Percentiles rank a stretch among this genome's conserved stretches.
Conservation (phyloP, 2,329 filamentous ascomycete genomes). For the Cytospora piceae region DNA sequence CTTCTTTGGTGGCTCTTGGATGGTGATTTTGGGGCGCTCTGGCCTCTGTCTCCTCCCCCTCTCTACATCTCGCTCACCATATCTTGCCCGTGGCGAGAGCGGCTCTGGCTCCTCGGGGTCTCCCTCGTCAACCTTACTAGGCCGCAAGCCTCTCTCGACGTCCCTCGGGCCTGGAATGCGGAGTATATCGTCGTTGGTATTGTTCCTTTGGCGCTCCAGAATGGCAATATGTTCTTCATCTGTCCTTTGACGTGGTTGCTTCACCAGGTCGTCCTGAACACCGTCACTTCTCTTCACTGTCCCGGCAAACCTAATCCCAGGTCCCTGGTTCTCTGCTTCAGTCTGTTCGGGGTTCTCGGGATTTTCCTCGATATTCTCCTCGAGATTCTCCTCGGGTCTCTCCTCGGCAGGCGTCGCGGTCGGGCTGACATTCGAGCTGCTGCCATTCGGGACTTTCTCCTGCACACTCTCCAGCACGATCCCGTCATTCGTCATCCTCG, state of each 20-base stretch:
- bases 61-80: constrained; percentile 26
- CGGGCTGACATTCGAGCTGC: constrained; percentile 24
- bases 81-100: not conserved
- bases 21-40: constrained; percentile 55
- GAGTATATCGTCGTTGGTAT: constrained; percentile 71
- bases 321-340: constrained; percentile 36
- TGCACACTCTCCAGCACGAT: constrained; percentile 50
- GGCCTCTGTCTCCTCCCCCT: constrained; percentile 30
- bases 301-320: constrained; percentile 70
- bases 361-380: constrained; percentile 4
- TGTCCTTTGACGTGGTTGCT: constrained; percentile 56
- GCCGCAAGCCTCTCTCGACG: constrained; percentile 79
- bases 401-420: constrained; percentile 24
- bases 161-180: constrained; percentile 92
- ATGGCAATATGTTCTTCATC: constrained; percentile 87
- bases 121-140: constrained; percentile 53
- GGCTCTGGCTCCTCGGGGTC: constrained; percentile 40
- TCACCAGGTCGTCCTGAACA: constrained; percentile 51
- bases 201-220: constrained; percentile 78
- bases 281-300: constrained; percentile 65
- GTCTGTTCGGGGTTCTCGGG: constrained; percentile 16
- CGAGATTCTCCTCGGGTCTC: constrained; percentile 3
- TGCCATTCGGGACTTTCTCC: constrained; percentile 37
- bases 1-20: constrained; percentile 63
- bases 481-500: constrained; percentile 64